A percentile compares a stretch with the other conserved stretches of the same genome.
phyloP scores from a whole-genome alignment of 1,139 yeast genomes.

The Kodamaea suecica region DNA sequence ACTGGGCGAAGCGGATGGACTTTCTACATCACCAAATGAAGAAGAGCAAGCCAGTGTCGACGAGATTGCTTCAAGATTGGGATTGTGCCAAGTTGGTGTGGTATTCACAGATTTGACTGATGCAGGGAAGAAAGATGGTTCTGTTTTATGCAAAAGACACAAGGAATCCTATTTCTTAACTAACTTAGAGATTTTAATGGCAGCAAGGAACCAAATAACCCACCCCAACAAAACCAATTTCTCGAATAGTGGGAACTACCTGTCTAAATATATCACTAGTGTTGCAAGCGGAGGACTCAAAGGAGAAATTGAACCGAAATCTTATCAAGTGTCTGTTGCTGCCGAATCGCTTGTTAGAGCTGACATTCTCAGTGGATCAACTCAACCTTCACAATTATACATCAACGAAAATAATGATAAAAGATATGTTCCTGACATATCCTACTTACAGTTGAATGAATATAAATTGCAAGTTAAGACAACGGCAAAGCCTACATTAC shows the following conservation, averaged over 20 bases:
- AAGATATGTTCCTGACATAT: slow-evolving; percentile 92
- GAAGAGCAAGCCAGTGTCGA: slow-evolving; percentile 46
- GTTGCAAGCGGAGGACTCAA: slow-evolving; percentile 81
- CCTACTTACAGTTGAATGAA: slow-evolving; percentile 81
- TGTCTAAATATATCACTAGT: slow-evolving; percentile 92
- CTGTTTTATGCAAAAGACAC: slow-evolving; percentile 90
- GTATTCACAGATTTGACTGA: slow-evolving; percentile 90
- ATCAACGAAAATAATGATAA: slow-evolving; percentile 67
- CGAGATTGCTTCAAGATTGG: slow-evolving; percentile 56
- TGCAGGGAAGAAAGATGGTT: slow-evolving; percentile 80
- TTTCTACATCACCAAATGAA: slow-evolving; percentile 63
- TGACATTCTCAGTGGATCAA: slow-evolving; percentile 79
- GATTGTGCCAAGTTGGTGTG: slow-evolving; percentile 72
- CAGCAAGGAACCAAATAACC: slow-evolving; percentile 70
- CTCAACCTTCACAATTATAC: slow-evolving; percentile 86
- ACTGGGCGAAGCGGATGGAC: slow-evolving; percentile 79
- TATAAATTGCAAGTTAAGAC: slow-evolving; percentile 83
- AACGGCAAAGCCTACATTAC: slow-evolving; percentile 94
- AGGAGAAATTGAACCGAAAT: slow-evolving; percentile 86
- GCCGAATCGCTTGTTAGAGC: slow-evolving; percentile 90
- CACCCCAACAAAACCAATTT: slow-evolving; percentile 67
- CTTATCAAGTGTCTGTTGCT: slow-evolving; percentile 84
- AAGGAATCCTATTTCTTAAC: slow-evolving; percentile 86
- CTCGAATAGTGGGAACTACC: slow-evolving; percentile 63
- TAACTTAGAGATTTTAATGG: slow-evolving; percentile 81